Base-by-base conservation (phyloP, 106 monocot genomes). In the Dioscorea alata region DNA sequence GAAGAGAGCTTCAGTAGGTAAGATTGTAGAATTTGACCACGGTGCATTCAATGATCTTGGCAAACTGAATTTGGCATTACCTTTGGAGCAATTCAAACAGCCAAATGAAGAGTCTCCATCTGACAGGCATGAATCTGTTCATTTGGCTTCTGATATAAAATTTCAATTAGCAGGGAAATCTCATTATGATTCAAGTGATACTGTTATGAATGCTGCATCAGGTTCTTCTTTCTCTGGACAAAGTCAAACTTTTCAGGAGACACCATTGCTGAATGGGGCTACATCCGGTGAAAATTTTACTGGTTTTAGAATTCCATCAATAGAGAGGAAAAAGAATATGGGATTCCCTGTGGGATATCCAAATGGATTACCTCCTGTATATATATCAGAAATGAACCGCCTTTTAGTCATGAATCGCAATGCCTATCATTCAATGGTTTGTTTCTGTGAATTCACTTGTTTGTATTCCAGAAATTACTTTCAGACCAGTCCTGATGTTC, bases 351-450 rank as follows among this genome's bases (percentile, higher is more conserved):
- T 42, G 42, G 42, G 42, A 42, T 42, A 42, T 42, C 42, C 42
- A 8, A 0, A 3, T 23, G 64, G 19, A 12, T 50, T 70, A 70
- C 70, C 80, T 20, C 70, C 76, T 35, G 13, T 81, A 22, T 81
- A 59, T 28, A 33, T 76, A 20, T 76, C 68, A 53, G 72, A 81
- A 61, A 76, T 81, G 81, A 59, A 76, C 16, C 57, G 12, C 17
- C 48, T 81, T 13, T 48, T 81, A 24, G 18, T 64, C 48, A 71
- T 33, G 25, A 76, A 81, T 58, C 81, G 33, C 48, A 76, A 75
- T 72, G 66, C 75, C 23, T 71, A 76, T 58, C 81, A 59, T 33
- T 50, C 81, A 50, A 76, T 72, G 81, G 81, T 81, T 25, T 56
- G 23, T 68, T 23, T 59, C 49, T 28, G 4, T 33, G 17, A 2